Percentiles rank a stretch among this genome's conserved stretches.
phyloP scores from a whole-genome alignment of 2,329 filamentous ascomycete genomes.

The Calonectria ilicicola region DNA sequence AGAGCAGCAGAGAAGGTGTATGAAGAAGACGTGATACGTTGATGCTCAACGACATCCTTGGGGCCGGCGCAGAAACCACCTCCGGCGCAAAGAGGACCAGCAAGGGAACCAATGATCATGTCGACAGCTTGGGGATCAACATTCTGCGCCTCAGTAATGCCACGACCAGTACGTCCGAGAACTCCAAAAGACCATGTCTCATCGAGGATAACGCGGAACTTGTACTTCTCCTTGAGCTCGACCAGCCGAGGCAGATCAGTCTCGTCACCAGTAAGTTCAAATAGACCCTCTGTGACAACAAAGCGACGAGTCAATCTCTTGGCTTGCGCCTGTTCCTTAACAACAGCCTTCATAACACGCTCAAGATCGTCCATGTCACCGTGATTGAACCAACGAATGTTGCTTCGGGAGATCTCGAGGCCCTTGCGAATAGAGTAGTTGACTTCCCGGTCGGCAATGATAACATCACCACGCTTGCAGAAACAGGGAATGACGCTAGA shows the following conservation, averaged over 20 bases:
- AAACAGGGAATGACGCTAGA: constrained; percentile 98
- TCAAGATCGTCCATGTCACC: constrained; percentile 96
- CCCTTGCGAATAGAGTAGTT: constrained; percentile 96
- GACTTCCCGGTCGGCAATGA: constrained; percentile 92
- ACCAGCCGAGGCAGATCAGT: constrained; percentile 89
- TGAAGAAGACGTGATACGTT: constrained; percentile 90
- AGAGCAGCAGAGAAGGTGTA: constrained; percentile 97
- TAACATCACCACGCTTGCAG: constrained; percentile 96
- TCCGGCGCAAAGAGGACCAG: constrained; percentile 89
- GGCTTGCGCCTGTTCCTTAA: constrained; percentile 84
- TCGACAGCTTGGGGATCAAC: constrained; percentile 94
- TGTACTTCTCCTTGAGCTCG: constrained; percentile 95
- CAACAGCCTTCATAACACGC: constrained; percentile 84
- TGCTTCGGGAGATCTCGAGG: constrained; percentile 91
- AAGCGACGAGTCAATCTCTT: constrained; percentile 93
- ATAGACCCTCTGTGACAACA: constrained; percentile 95
- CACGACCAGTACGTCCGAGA: constrained; percentile 89
- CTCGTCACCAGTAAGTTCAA: constrained; percentile 89
- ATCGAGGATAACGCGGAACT: constrained; percentile 96
- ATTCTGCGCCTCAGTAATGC: constrained; percentile 95
- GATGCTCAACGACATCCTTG: constrained; percentile 93
- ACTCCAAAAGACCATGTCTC: constrained; percentile 98
- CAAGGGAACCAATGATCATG: constrained; percentile 95
- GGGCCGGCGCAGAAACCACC: constrained; percentile 96
- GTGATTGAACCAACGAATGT: constrained; percentile 93